Evolutionary conservation across 2,329 filamentous ascomycete species (phyloP).

Genomic region (Bimuria novae-zelandiae): DNA sequence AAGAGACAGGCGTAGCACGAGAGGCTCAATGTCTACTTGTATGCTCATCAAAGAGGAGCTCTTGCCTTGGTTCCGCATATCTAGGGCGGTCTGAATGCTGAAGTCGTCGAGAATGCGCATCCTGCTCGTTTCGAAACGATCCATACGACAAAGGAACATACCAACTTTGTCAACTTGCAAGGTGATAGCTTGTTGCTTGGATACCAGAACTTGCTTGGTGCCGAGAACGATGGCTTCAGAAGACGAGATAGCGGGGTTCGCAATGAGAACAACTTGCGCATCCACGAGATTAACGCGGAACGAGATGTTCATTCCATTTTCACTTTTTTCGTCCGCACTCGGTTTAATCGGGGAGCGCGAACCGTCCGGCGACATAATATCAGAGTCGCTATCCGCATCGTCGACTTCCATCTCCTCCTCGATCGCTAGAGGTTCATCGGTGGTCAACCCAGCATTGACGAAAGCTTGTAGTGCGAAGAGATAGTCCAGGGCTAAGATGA

Average conservation of each 20-base stretch:
- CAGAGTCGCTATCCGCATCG: slow-evolving; percentile 45
- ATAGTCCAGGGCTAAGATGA: slow-evolving; percentile 96
- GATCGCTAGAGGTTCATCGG: slow-evolving; percentile 60
- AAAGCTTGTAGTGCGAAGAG: slow-evolving; percentile 88
- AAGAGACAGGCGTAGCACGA: slow-evolving; percentile 86
- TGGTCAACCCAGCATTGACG: slow-evolving; percentile 68
- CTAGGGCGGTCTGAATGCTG: slow-evolving; percentile 86
- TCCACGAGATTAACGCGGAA: slow-evolving; percentile 95
- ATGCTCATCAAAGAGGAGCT: slow-evolving; percentile 73
- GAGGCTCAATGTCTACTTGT: slow-evolving; percentile 83
- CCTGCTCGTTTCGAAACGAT: slow-evolving; percentile 88
- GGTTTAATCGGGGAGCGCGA: slow-evolving; percentile 26
- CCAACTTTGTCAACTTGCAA: slow-evolving; percentile 92
- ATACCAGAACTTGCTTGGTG: slow-evolving; percentile 89
- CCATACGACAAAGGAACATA: slow-evolving; percentile 99
- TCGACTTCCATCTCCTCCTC: slow-evolving; percentile 64
- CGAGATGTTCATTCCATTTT: slow-evolving; percentile 70
- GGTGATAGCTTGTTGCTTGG: slow-evolving; percentile 90
- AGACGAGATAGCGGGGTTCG: slow-evolving; percentile 84
- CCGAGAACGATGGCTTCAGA: slow-evolving; percentile 96
- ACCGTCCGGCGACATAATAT: slow-evolving; percentile 42
- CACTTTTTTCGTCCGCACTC: slow-evolving; percentile 33
- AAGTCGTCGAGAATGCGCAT: slow-evolving; percentile 96
- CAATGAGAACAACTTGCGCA: slow-evolving; percentile 94
- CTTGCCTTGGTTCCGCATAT: slow-evolving; percentile 66